Evolutionary conservation across 2,329 filamentous ascomycete genomes (phyloP), one percentile per base, ranked within the genome.

Genomic region (Verticillium longisporum): DNA sequence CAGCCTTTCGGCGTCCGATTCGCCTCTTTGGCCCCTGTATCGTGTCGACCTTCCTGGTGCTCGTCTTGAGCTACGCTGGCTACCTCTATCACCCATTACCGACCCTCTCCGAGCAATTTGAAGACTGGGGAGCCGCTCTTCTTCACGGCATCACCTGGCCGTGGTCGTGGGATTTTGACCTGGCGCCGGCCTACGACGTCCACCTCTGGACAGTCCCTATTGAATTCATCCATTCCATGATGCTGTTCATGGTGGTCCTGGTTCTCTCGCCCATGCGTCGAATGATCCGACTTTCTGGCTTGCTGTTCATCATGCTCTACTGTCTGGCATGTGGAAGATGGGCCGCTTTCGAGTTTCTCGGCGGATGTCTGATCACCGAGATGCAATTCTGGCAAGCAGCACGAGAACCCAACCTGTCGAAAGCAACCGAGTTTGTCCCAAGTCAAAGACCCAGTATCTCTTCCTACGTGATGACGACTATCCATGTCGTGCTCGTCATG

Each of bases 181-280:
- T 76, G 57, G 68, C 32, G 26, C 10, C 59, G 67, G 74, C 70
- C 34, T 84, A 85, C 66, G 82, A 86, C 65, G 76, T 82, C 21
- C 84, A 87, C 64, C 71, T 86, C 18, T 87, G 84, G 84, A 86
- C 84, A 3, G 86, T 87, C 41, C 84, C 84, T 4, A 77, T 85
- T 57, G 84, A 87, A 68, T 85, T 83, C 67, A 75, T 80, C 61
- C 82, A 80, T 68, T 85, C 82, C 2, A 77, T 87, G 66, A 75
- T 83, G 59, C 76, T 86, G 11, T 87, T 86, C 70, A 70, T 85
- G 6, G 74, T 77, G 21, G 69, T 85, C n/a, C 61, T 85, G 4
- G 83, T 76, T 21, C 77, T 80, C 7, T 78, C 80, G 5, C 57
- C 57, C 26, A n/a, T 53, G 37, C 38, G 57, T 13, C 38, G 57